Evolutionary conservation across 1,139 yeast genomes (phyloP).

Genomic region (Spencermartinsiella ligniputridi): DNA sequence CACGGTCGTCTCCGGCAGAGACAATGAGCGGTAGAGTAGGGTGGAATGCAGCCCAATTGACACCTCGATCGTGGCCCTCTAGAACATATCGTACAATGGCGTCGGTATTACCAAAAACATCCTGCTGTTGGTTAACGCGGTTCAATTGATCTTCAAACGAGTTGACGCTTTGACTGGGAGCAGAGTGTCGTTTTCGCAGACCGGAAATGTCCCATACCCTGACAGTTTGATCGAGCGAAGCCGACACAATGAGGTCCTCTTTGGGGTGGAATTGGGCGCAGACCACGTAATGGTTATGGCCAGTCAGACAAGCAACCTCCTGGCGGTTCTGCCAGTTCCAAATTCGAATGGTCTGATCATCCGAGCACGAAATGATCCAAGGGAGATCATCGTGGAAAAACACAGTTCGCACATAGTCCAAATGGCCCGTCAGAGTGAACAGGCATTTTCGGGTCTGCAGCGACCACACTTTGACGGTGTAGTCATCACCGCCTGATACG

Average conservation of each 20-base stretch:
- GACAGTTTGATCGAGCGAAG: constrained; percentile 97
- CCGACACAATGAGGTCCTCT: constrained; percentile 91
- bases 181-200: constrained; percentile 90
- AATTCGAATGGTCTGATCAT: constrained; percentile 96
- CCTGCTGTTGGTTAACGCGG: constrained; percentile 52
- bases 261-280: constrained; percentile 96
- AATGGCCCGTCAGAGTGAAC: constrained; percentile 83
- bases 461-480: constrained; percentile 94
- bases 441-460: constrained; percentile 85
- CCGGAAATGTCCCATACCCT: constrained; percentile 99
- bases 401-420: constrained; percentile 93
- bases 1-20: constrained; percentile 94
- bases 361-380: constrained; percentile 94
- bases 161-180: constrained; percentile 44
- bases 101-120: constrained; percentile 89
- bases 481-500: constrained; percentile 97
- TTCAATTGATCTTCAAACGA: constrained; percentile 77
- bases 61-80: constrained; percentile 98
- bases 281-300: constrained; percentile 98
- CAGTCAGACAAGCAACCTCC: constrained; percentile 94
- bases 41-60: constrained; percentile 97
- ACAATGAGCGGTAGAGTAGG: constrained; percentile 94
- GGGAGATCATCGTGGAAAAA: constrained; percentile 95
- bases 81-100: constrained; percentile 93
- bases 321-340: constrained; percentile 99